Conservation (phyloP, 225 moss, liverwort and hornwort genomes). For the Pseudoscleropodium purum region DNA sequence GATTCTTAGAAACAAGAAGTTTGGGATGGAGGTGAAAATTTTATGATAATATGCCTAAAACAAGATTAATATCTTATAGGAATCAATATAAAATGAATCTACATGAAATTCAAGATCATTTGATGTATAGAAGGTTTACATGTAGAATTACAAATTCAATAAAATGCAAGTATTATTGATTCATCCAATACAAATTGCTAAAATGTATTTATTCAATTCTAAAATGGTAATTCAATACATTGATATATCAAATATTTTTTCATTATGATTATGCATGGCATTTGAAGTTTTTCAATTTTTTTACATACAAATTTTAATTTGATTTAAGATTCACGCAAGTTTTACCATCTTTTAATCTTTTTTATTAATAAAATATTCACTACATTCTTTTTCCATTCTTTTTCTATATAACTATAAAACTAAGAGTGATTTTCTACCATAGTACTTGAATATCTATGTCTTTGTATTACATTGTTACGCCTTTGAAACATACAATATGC, state of each 20-base stretch:
- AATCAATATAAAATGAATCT: not conserved
- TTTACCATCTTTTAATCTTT: no score
- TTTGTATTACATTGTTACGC: not conserved
- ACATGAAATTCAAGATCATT: not conserved
- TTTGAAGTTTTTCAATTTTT: no score
- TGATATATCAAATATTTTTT: not conserved
- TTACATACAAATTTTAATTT: no score
- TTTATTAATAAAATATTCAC: no score
- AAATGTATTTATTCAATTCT: no score
- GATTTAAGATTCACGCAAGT: not conserved
- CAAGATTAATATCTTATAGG: no score
- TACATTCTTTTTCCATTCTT: not conserved
- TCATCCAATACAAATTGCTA: not conserved
- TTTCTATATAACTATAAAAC: not conserved
- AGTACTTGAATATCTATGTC: not conserved
- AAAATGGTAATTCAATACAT: no score
- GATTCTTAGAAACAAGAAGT: not conserved
- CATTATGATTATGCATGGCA: not conserved
- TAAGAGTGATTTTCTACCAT: not conserved
- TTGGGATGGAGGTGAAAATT: not conserved
- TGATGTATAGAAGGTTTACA: rapidly evolving
- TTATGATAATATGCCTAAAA: not conserved
- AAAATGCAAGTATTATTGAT: no score
- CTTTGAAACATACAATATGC: not conserved
- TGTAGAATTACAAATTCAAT: no score